Evolutionary conservation across 169 alveolate genomes (phyloP).

Genomic region (Eimeria maxima): DNA sequence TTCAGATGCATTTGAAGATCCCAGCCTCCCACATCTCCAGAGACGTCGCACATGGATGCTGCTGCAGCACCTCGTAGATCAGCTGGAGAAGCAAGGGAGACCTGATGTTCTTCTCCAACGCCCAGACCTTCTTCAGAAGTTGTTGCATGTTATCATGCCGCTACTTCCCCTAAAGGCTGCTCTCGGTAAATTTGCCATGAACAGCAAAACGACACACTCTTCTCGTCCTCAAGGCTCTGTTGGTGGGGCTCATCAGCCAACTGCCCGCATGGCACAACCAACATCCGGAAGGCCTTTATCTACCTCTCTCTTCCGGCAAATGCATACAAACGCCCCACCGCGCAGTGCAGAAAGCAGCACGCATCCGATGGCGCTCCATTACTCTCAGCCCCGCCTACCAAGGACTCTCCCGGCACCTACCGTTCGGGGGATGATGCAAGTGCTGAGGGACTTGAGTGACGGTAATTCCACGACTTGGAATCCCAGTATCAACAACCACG

Average conservation of each 20-base stretch:
- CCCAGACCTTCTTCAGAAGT: constrained; percentile 40
- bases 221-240: not conserved
- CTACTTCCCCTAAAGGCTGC: not conserved
- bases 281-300: not conserved
- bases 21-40: constrained; percentile 50
- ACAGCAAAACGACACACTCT: not conserved
- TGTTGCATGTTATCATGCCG: constrained; percentile 50
- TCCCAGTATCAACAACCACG: not conserved
- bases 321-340: not conserved
- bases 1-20: not conserved
- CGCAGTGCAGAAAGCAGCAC: not conserved
- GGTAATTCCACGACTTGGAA: not conserved
- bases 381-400: not conserved
- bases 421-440: not conserved
- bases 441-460: not conserved
- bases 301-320: not conserved
- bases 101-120: constrained; percentile 44
- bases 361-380: not conserved
- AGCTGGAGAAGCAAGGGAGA: constrained; percentile 38
- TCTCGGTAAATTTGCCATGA: not conserved
- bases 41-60: constrained; percentile 66
- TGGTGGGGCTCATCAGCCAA: not conserved
- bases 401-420: not conserved
- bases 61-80: constrained; percentile 71
- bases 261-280: not conserved